phyloP scores from a whole-genome alignment of 257 asterid species.

The Vinca minor region DNA sequence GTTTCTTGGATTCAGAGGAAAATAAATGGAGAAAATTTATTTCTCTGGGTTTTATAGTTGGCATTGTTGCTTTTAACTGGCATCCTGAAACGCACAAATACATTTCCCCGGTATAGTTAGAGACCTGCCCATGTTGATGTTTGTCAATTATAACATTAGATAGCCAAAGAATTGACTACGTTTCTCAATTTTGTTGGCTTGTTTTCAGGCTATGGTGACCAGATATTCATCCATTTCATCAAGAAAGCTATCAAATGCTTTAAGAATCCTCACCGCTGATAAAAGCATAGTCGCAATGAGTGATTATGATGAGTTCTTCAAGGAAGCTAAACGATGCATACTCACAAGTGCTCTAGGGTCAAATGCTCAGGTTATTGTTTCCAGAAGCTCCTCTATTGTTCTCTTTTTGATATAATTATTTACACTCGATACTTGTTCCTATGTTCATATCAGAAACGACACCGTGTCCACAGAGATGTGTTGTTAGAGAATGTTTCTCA shows the following conservation, averaged over 20 bases:
- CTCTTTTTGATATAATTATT: not conserved
- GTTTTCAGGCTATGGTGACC: slow-evolving; percentile 70
- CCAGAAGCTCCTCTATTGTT: not conserved
- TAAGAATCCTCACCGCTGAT: slow-evolving; percentile 53
- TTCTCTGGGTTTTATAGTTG: too few species aligned
- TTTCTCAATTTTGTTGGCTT: slow-evolving; percentile 14
- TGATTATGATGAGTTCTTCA: slow-evolving; percentile 69
- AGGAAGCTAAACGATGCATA: slow-evolving; percentile 38
- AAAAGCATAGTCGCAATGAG: slow-evolving; percentile 69
- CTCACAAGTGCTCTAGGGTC: slow-evolving; percentile 63
- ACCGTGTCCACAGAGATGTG: slow-evolving; percentile 48
- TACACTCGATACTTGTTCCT: not conserved
- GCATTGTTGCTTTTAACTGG: not conserved
- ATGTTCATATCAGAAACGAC: slow-evolving; percentile 48
- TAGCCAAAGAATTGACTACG: not conserved
- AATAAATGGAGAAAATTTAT: too few species aligned
- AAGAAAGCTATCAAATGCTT: slow-evolving; percentile 77
- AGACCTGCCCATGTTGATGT: not conserved
- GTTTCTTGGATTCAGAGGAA: too few species aligned
- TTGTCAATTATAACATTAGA: not conserved
- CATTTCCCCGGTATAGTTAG: not conserved
- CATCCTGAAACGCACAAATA: not conserved
- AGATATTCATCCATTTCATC: slow-evolving; percentile 69
- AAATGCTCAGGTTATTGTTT: slow-evolving; percentile 57
- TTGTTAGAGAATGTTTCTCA: slow-evolving; percentile 38